Conservation (phyloP, 495 filamentous ascomycete species). For the Tuber magnatum region DNA sequence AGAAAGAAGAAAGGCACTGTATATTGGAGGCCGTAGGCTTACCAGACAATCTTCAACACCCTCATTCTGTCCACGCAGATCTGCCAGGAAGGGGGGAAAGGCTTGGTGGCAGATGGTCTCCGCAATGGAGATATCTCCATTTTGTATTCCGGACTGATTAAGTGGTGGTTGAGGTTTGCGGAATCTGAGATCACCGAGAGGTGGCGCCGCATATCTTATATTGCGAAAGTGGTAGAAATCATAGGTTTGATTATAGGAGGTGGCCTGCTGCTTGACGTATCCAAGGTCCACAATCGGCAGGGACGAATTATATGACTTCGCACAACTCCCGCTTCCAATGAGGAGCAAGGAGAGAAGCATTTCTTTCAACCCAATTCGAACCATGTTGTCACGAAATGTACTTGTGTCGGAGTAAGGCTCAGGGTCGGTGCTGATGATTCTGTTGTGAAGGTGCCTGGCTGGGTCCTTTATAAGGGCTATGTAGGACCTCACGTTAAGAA, state of each 20-base stretch:
- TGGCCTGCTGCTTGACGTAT: slow-evolving; percentile 37
- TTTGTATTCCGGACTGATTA: slow-evolving; percentile 19
- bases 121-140: slow-evolving; percentile 16
- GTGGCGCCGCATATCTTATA: slow-evolving; percentile 36
- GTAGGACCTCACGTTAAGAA: too few relatives aligned
- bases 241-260: slow-evolving; percentile 29
- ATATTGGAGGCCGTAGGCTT: background rate
- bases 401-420: background rate
- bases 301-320: background rate
- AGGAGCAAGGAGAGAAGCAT: background rate
- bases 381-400: background rate
- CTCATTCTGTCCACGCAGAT: background rate
- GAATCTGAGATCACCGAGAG: slow-evolving; percentile 34
- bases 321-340: background rate
- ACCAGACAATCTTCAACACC: slow-evolving; percentile 36
- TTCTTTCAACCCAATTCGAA: background rate
- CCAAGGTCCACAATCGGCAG: slow-evolving; percentile 37
- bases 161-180: slow-evolving; percentile 33
- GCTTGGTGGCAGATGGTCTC: slow-evolving; percentile 12
- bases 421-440: background rate
- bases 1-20: background rate
- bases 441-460: background rate
- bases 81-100: background rate
- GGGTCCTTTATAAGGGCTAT: background rate
- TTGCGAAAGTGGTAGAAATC: slow-evolving; percentile 36